Evolutionary conservation across 2,329 filamentous ascomycete genomes (phyloP), one percentile per base, ranked within the genome.

Genomic region (Aspergillus piperis): DNA sequence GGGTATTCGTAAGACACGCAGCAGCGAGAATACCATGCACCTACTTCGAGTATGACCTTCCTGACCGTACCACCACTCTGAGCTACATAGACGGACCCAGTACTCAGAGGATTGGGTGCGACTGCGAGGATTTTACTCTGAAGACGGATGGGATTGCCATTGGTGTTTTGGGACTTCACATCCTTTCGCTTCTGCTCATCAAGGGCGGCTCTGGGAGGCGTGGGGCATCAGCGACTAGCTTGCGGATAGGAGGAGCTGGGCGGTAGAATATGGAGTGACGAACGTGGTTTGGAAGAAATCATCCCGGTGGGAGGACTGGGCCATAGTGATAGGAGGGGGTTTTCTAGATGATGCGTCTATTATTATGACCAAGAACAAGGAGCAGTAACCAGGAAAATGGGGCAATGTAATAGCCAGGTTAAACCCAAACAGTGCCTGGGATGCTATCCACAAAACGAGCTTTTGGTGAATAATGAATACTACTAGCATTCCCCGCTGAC

Each of bases 261-360:
- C 48, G 38, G 48, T 13, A 49, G 49, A 21, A 8, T 19, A 36
- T 36, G 41, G 51, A 49, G 27, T 47, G 39, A 75, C 88, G 77
- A 79, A 95, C 91, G 93, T 90, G 30, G 92, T 96, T 77, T 97
- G 91, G 73, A 98, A 98, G 81, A 96, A 98, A 72, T 95, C 87
- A 30, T 90, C 88, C 54, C 88, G 84, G 71, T 96, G 86, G 54
- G 85, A 84, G 27, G 90, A 90, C 64, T 86, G 84, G 75, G 90
- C 89, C 81, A 86, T 88, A 17, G 17, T 62, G 41, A 6, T 23
- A 10, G 17, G 6, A 21, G n/a, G 4, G 41, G 7, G 8, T 3
- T 21, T 21, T 21, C 2, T 2, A 17, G 25, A 21, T 17, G 7
- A 42, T 19, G n/a, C 1, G 5, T 10, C 3, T 11, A 21, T 32